These are phyloP conservation scores for Coemansia sp. DNA, from an alignment of 192 early-diverging fungal genomes.

Conservation along the genomic window DNA sequence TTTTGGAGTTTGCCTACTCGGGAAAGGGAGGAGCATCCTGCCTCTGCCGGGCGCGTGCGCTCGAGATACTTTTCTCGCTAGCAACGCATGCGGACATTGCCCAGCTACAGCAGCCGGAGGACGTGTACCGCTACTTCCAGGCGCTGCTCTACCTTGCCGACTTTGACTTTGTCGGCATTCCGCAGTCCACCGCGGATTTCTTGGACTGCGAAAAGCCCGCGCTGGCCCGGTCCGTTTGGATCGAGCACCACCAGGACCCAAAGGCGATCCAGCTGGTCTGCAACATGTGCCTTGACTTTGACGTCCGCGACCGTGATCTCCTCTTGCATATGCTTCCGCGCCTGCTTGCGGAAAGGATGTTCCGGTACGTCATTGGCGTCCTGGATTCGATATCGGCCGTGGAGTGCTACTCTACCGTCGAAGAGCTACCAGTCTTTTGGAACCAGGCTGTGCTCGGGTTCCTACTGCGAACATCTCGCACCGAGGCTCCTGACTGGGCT, in stretches of 20 bases:
- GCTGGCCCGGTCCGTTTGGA: slow-evolving; percentile 62
- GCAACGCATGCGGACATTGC: slow-evolving; percentile 48
- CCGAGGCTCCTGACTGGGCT: slow-evolving; percentile 3
- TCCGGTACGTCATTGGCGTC: slow-evolving; percentile 50
- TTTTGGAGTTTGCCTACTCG: slow-evolving; percentile 52
- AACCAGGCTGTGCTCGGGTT: slow-evolving; percentile 21
- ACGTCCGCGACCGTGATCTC: slow-evolving; percentile 54
- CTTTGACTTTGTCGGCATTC: slow-evolving; percentile 64
- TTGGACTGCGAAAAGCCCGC: slow-evolving; percentile 58
- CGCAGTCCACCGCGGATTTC: slow-evolving; percentile 56
- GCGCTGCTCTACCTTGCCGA: slow-evolving; percentile 62
- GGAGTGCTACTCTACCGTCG: slow-evolving; percentile 12
- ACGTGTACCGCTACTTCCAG: slow-evolving; percentile 52
- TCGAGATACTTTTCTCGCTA: slow-evolving; percentile 55
- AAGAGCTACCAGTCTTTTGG: slow-evolving; percentile 27
- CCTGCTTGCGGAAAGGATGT: slow-evolving; percentile 33
- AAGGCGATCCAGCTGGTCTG: slow-evolving; percentile 60
- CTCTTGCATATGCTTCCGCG: slow-evolving; percentile 56
- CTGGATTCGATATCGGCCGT: slow-evolving; percentile 42
- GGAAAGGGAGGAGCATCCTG: slow-evolving; percentile 36
- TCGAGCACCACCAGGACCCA: slow-evolving; percentile 54
- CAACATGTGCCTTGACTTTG: slow-evolving; percentile 68
- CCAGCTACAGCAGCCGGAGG: slow-evolving; percentile 12
- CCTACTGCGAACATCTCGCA: neutral
- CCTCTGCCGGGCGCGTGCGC: slow-evolving; percentile 54